Base-by-base conservation (phyloP, 805 yeast species). In the Candida vaughaniae region DNA sequence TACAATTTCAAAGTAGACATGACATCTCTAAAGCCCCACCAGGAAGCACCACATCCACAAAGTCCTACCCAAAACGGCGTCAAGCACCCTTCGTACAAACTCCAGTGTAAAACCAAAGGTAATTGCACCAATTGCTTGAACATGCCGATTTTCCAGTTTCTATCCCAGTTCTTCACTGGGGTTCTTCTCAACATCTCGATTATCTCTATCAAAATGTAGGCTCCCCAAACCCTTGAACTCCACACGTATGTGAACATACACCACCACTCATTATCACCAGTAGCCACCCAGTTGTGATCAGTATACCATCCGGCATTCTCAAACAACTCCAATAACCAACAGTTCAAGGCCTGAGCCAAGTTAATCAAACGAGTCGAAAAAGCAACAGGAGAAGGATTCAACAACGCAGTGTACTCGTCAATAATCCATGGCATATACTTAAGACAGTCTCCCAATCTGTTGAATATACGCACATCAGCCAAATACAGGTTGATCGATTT, bases 11-110 rank as follows among this genome's bases (percentile, higher is more conserved):
- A 46, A n/a, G 70, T 54, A 23, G 46, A 37, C 67, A 69, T 58
- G 43, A 59, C 48, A 35, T 57, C 60, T 42, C 47, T 56, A 39
- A 68, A 68, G 5, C 57, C 63, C 56, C 62, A 66, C 66, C 66
- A 68, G 6, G 72, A 66, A 12, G 73, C 73, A 9, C 71, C 68
- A 29, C 60, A 47, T 10, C 73, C 73, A 44, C 68, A 68, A n/a
- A 68, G 42, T 1, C 73, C 74, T 6, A 68, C 74, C 74, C 74
- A 68, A 53, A 68, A 68, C 15, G 74, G 73, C 19, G 60, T 45
- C 45, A 68, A 62, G 43, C 73, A 68, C 3, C 73, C 74, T 4
- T 65, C 67, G 42, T 63, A 57, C 38, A 68, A 55, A 4, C 70
- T 61, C 74, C 74, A 68, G 46, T 68, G 73, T 15, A 64, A 45